A percentile compares a stretch with the other conserved stretches of the same genome.
Evolutionary conservation across 2,329 filamentous ascomycete genomes (phyloP).

Genomic region (Pseudogymnoascus sp.): DNA sequence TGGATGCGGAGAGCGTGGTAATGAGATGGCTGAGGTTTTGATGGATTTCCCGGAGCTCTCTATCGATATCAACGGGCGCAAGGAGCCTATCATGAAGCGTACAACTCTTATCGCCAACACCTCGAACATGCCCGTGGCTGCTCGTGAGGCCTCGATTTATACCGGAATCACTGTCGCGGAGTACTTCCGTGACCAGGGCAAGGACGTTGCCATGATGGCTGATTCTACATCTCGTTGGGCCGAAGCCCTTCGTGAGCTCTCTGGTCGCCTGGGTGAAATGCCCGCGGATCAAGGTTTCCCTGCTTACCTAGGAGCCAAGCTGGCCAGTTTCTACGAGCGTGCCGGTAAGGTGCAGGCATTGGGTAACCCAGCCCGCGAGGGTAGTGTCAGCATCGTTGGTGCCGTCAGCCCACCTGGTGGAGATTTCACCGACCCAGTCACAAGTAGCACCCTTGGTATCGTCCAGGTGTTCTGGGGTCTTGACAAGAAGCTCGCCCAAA

Average conservation of each 20-base stretch:
- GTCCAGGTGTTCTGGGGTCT: constrained; percentile 99
- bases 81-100: constrained; percentile 99
- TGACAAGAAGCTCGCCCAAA: constrained; percentile 98
- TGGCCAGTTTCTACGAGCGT: constrained; percentile 98
- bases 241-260: constrained; percentile 96
- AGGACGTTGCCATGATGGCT: constrained; percentile 99
- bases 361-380: constrained; percentile 79
- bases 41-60: constrained; percentile 99
- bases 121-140: constrained; percentile 98
- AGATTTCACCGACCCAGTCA: constrained; percentile 98
- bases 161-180: constrained; percentile 91
- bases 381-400: constrained; percentile 95
- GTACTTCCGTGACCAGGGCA: constrained; percentile 95
- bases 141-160: constrained; percentile 97
- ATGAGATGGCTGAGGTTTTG: constrained; percentile 99
- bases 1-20: constrained; percentile 83
- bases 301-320: constrained; percentile 90
- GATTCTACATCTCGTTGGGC: constrained; percentile 98
- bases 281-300: constrained; percentile 99
- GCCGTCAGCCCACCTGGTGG: constrained; percentile 95
- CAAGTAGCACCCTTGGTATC: constrained; percentile 85
- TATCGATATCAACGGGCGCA: constrained; percentile 87
- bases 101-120: constrained; percentile 98
- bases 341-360: constrained; percentile 80
- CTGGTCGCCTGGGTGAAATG: constrained; percentile 98